Evolutionary conservation across 2,329 filamentous ascomycete species (phyloP).

Genomic region (Orbilia brochopaga): DNA sequence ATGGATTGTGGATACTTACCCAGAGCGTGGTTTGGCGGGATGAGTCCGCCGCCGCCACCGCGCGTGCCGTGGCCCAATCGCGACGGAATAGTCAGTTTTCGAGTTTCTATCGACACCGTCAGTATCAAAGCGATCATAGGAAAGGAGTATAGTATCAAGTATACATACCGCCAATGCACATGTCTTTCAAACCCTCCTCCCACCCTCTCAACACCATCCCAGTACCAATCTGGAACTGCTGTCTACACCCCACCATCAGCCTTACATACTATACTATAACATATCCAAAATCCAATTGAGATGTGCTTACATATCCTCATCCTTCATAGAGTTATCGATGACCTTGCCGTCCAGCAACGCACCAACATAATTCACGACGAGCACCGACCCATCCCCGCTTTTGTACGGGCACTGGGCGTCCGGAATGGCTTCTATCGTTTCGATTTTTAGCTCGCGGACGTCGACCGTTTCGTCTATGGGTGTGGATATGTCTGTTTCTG

Average conservation of each 20-base stretch:
- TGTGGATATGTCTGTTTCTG: no score
- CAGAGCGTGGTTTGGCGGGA: slow-evolving; percentile 33
- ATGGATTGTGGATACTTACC: slow-evolving; percentile 19
- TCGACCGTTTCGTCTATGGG: slow-evolving; percentile 6
- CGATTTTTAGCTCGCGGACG: slow-evolving; percentile 26
- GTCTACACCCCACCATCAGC: no score
- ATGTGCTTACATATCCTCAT: slow-evolving; percentile 28
- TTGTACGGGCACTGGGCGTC: slow-evolving; percentile 13
- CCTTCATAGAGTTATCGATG: slow-evolving; percentile 30
- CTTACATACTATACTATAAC: no score
- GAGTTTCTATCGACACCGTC: slow-evolving; percentile 16
- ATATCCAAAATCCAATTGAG: no score
- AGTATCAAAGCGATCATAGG: not conserved
- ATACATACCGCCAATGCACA: slow-evolving; percentile 45
- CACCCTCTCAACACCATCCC: slow-evolving; percentile 31
- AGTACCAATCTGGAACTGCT: slow-evolving; percentile 41
- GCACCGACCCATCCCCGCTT: slow-evolving; percentile 20
- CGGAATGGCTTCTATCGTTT: slow-evolving; percentile 15
- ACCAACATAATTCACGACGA: slow-evolving; percentile 29
- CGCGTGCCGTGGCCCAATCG: slow-evolving; percentile 26
- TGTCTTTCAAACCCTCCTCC: slow-evolving; percentile 25
- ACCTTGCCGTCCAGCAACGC: slow-evolving; percentile 26
- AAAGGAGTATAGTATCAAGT: not conserved
- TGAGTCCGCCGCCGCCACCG: slow-evolving; percentile 19
- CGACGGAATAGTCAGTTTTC: slow-evolving; percentile 39